A percentile compares a stretch with the other conserved stretches of the same genome.
Evolutionary conservation across 768 basidiomycete species (phyloP).

Genomic region (Cystobasidium onofrii): DNA sequence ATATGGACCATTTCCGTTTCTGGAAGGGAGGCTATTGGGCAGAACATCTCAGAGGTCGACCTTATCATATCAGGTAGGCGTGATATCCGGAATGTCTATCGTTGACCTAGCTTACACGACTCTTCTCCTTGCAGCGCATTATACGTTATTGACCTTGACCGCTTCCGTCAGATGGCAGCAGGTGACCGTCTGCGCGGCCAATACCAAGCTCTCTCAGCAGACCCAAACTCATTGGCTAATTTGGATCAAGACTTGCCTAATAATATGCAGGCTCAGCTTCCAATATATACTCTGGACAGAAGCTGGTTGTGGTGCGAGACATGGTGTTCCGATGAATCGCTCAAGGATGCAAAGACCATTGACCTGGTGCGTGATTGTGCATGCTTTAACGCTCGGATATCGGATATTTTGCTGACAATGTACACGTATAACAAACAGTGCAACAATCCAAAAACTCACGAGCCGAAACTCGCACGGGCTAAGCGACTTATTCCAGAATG

Average conservation of each 20-base stretch:
- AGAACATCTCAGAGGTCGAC: slow-evolving; percentile 68
- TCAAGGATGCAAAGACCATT: slow-evolving; percentile 47
- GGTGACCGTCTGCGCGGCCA: slow-evolving; percentile 77
- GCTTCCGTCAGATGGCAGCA: slow-evolving; percentile 74
- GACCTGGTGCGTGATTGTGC: slow-evolving; percentile 42
- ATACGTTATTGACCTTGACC: slow-evolving; percentile 89
- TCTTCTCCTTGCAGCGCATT: slow-evolving; percentile 58
- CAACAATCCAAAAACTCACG: slow-evolving; percentile 56
- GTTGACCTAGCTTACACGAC: background rate
- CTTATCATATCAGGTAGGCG: slow-evolving; percentile 91
- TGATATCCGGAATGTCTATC: no score
- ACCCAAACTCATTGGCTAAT: slow-evolving; percentile 87
- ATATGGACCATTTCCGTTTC: slow-evolving; percentile 97
- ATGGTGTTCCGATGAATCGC: slow-evolving; percentile 64
- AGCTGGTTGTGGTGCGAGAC: slow-evolving; percentile 99
- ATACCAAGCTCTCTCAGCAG: slow-evolving; percentile 87
- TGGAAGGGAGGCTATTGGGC: slow-evolving; percentile 96
- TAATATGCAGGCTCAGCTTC: slow-evolving; percentile 81
- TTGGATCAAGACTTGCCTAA: slow-evolving; percentile 98
- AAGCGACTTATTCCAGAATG: slow-evolving; percentile 86
- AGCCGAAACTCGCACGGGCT: slow-evolving; percentile 86
- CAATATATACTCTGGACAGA: slow-evolving; percentile 80
- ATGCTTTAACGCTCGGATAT: background rate
- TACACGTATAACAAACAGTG: no score
- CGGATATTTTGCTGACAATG: no score